A percentile compares a stretch with the other conserved stretches of the same genome.
Evolutionary conservation across 1,139 yeast genomes (phyloP).

Genomic region (Blastobotrys illinoisensis): DNA sequence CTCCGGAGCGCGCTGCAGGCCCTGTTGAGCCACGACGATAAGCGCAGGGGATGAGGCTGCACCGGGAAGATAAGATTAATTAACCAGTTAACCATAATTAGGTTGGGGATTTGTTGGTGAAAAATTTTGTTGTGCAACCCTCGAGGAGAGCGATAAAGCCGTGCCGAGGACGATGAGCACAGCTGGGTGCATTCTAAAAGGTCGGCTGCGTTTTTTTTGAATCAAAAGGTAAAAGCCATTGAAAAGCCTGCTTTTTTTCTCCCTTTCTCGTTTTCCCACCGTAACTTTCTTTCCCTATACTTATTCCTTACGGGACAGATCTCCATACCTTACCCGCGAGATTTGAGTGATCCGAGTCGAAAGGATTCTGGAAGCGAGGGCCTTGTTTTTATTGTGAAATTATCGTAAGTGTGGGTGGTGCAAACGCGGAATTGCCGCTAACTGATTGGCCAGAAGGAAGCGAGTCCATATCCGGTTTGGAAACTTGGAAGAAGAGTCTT

Average conservation of each 20-base stretch:
- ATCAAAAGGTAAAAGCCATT: neutral
- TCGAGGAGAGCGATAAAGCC: neutral
- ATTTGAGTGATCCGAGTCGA: neutral
- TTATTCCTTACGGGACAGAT: neutral
- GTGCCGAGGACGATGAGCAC: neutral
- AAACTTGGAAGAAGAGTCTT: neutral
- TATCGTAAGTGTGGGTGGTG: neutral
- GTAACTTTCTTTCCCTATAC: neutral
- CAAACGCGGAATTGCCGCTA: neutral
- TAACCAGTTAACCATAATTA: neutral
- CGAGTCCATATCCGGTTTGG: neutral
- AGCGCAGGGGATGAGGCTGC: neutral
- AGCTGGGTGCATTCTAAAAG: neutral
- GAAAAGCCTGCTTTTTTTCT: neutral
- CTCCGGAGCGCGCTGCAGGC: neutral
- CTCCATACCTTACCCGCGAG: neutral
- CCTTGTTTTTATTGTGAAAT: neutral
- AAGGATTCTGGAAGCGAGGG: neutral
- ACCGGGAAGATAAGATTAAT: neutral
- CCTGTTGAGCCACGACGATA: neutral
- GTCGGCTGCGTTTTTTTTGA: neutral
- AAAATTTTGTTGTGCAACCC: neutral
- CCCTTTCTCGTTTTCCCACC: neutral
- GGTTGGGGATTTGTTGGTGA: neutral
- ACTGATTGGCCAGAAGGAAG: neutral